A percentile compares a stretch with the other conserved stretches of the same genome.
phyloP scores from a whole-genome alignment of 2,329 filamentous ascomycete species.

The Calonectria pseudoturangicola region DNA sequence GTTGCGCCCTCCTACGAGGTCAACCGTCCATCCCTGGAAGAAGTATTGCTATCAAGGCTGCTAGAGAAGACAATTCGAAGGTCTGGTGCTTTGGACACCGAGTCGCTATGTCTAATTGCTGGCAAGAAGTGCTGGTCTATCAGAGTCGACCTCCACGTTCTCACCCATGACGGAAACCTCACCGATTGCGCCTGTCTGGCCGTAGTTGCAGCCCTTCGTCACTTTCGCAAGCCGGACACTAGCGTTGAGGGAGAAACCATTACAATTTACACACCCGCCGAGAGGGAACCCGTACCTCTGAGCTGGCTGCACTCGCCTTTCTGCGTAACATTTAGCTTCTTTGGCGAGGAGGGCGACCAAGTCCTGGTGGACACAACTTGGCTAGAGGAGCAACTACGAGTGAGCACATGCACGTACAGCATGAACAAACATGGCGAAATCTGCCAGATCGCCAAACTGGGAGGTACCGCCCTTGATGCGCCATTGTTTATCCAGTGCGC shows the following conservation, averaged over 20 bases:
- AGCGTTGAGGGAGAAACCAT: constrained; percentile 89
- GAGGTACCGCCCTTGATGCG: constrained; percentile 88
- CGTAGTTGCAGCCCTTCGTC: constrained; percentile 89
- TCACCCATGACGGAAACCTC: constrained; percentile 93
- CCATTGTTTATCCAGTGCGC: constrained; percentile 85
- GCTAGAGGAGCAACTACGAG: constrained; percentile 85
- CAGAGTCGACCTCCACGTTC: constrained; percentile 92
- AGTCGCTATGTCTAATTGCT: constrained; percentile 94
- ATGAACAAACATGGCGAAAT: constrained; percentile 93
- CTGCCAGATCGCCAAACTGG: constrained; percentile 93
- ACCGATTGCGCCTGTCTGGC: constrained; percentile 91
- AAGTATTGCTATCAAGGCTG: constrained; percentile 89
- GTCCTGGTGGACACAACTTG: constrained; percentile 83
- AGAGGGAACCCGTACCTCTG: constrained; percentile 92
- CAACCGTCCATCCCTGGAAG: constrained; percentile 87
- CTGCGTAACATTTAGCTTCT: constrained; percentile 93
- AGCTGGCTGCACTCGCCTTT: constrained; percentile 95
- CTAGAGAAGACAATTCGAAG: constrained; percentile 96
- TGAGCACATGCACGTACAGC: constrained; percentile 85
- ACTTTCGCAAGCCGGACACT: constrained; percentile 94
- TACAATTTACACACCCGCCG: constrained; percentile 87
- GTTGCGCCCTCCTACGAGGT: constrained; percentile 92
- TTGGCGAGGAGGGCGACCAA: constrained; percentile 79
- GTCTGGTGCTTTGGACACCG: constrained; percentile 93
- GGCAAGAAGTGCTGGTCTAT: constrained; percentile 94